Conservation (phyloP, 164 flowering plant species). For the Stephania japonica region DNA sequence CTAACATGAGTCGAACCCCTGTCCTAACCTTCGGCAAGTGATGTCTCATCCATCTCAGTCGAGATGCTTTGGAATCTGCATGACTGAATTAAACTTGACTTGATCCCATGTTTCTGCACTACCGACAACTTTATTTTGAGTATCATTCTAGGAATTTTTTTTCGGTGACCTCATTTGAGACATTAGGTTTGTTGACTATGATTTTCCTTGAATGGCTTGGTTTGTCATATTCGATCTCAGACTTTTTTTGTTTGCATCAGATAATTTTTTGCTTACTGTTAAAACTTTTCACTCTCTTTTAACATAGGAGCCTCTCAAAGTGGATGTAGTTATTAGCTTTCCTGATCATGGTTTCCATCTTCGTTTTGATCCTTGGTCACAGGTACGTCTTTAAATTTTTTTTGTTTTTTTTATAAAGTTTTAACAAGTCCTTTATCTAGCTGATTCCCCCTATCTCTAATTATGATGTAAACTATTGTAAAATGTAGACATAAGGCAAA, state of each 20-base stretch:
- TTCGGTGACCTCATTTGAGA: not conserved
- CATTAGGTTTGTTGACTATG: not conserved
- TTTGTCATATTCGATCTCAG: not conserved
- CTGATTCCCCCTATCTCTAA: too few species aligned
- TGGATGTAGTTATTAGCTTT: conserved; percentile 89
- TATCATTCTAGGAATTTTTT: not conserved
- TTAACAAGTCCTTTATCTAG: too few species aligned
- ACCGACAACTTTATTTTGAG: not conserved
- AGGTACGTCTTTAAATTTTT: conserved; percentile 37
- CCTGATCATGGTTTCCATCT: conserved; percentile 99
- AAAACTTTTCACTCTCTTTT: not conserved
- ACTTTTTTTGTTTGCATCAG: not conserved
- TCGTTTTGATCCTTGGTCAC: conserved; percentile 96
- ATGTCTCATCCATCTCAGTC: too few species aligned
- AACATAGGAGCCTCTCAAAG: conserved; percentile 76
- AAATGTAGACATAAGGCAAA: too few species aligned
- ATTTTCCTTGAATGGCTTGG: not conserved
- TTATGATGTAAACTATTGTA: too few species aligned
- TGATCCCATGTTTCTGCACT: too few species aligned
- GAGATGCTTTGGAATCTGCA: too few species aligned
- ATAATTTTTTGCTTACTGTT: not conserved
- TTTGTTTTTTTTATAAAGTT: not conserved
- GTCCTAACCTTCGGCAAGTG: too few species aligned
- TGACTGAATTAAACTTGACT: too few species aligned
- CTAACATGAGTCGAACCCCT: too few species aligned